Base-by-base conservation (phyloP, 2,329 filamentous ascomycete species). In the Cladosporium halotolerans region DNA sequence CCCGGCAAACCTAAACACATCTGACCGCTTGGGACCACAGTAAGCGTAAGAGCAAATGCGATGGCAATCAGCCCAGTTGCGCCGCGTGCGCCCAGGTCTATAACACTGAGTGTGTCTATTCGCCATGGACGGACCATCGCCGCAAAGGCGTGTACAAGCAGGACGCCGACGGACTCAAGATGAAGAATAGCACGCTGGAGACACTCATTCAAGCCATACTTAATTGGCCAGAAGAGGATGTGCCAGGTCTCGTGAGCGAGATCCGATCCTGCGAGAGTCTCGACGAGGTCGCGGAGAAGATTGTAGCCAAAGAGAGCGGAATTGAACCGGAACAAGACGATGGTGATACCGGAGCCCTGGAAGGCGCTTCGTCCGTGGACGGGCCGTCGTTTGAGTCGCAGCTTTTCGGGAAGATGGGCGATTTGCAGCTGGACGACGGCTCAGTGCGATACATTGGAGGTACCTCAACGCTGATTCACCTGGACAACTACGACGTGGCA, bases 61-160 rank as follows among this genome's bases (percentile, higher is more conserved):
- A 97, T 70, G 92, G 92, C 55, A 91, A 90, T 53, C 78, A 88
- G 4, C 92, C 92, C 5, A 91, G 88, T 63, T 97, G 93, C 68
- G 92, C 92, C 7, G 92, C 93, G n/a, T 99, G 93, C 72, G 84
- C 88, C 57, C 95, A 90, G 62, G 92, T 97, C 52, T 97, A 99
- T 68, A 82, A 83, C 57, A 93, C 88, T 45, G 83, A 88, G 73
- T 96, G 93, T 69, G 79, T 96, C 60, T 97, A 97, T 76, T 92
- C 97, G 67, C 92, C 91, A 3, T 95, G 91, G 67, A 96, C 91
- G 55, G 93, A 99, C 69, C 91, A 96, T 69, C 86, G 93, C 46
- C 85, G 93, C 47, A 97, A 97, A 70, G 93, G 93, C 56, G 93
- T 97, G 45, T 97, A 97, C 70, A 91, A 92, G 66, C 90, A 96